phyloP scores from a whole-genome alignment of 768 basidiomycete species.

The Tricholomella constricta region DNA sequence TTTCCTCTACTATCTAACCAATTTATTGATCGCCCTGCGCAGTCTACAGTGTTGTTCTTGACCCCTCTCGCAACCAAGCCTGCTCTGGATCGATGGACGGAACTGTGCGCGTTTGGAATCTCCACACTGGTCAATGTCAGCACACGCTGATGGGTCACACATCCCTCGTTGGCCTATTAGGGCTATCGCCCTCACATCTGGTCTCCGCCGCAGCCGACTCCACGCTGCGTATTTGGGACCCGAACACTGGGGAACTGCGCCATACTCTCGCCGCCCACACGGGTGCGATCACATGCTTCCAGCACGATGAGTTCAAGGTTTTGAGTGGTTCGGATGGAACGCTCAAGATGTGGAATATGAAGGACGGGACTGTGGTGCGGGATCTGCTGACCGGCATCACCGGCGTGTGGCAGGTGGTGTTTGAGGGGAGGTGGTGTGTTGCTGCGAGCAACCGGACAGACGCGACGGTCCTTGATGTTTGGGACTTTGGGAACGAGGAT shows the following conservation, averaged over 20 bases:
- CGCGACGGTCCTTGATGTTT: constrained; percentile 81
- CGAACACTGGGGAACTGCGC: constrained; percentile 74
- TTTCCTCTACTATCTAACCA: not conserved
- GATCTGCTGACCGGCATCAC: constrained; percentile 90
- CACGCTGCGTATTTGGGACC: constrained; percentile 93
- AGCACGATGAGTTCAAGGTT: constrained; percentile 97
- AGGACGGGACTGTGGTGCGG: constrained; percentile 81
- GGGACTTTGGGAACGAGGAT: constrained; percentile 80
- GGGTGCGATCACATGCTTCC: constrained; percentile 99
- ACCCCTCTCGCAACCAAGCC: constrained; percentile 82
- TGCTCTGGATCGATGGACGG: constrained; percentile 99
- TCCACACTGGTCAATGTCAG: constrained; percentile 77
- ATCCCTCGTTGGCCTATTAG: constrained; percentile 91
- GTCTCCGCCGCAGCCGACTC: constrained; percentile 98
- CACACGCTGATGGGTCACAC: constrained; percentile 89
- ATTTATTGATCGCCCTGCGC: constrained; percentile 12
- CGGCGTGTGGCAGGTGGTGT: constrained; percentile 98
- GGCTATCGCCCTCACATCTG: constrained; percentile 84
- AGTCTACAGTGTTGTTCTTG: constrained; percentile 97
- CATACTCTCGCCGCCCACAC: constrained; percentile 89
- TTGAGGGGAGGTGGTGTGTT: constrained; percentile 92
- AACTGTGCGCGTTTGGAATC: constrained; percentile 93
- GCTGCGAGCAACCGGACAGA: constrained; percentile 87
- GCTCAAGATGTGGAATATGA: constrained; percentile 96
- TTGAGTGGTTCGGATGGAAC: constrained; percentile 94